Evolutionary conservation across 768 basidiomycete species (phyloP), one percentile per base, ranked within the genome.

Genomic region (Agrocybe praecox): DNA sequence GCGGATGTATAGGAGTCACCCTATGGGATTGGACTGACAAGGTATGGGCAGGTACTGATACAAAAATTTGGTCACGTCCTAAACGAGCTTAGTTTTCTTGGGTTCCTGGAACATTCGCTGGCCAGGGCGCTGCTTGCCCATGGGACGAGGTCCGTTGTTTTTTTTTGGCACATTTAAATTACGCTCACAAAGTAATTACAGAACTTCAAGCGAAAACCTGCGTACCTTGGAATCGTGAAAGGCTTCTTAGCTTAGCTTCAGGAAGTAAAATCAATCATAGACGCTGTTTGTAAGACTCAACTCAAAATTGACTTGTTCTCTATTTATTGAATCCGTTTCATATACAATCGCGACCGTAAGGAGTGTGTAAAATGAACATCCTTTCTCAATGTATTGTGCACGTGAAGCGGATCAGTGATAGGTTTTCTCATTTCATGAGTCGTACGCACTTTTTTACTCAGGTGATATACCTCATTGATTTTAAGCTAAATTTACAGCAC

Each of bases 1-100:
- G 66, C 0, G 66, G 65, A 0, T 81, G 80, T 51, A 66, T 81
- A 55, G 79, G 79, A 17, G 71, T 82, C 21, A 80, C 77, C 1
- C 66, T 78, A 24, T 81, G 79, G 79, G 79, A 77, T 53, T 75
- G 68, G 56, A 78, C 76, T 32, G 78, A 80, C 55, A 76, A 77
- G 67, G 67, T 64, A 24, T 36, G 23, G 22, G 18, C 9, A 6
- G 22, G 42, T 1, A 19, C 15, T n/a, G 22, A 14, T 21, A 19
- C 24, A 47, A 11, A 32, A 22, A 9, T n/a, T 24, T 6, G 17
- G 5, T 21, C 15, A 14, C 19, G 24, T 18, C 40, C 40, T 34
- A 46, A 7, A 22, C 14, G 18, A 47, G 14, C 44, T 17, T 47
- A 71, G 75, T 77, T 74, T 57, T 76, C 76, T 29, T 78, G 76